Percentiles rank a stretch among this genome's conserved stretches.
Evolutionary conservation across 2,329 filamentous ascomycete species (phyloP).

Genomic region (Diaporthe velutina): DNA sequence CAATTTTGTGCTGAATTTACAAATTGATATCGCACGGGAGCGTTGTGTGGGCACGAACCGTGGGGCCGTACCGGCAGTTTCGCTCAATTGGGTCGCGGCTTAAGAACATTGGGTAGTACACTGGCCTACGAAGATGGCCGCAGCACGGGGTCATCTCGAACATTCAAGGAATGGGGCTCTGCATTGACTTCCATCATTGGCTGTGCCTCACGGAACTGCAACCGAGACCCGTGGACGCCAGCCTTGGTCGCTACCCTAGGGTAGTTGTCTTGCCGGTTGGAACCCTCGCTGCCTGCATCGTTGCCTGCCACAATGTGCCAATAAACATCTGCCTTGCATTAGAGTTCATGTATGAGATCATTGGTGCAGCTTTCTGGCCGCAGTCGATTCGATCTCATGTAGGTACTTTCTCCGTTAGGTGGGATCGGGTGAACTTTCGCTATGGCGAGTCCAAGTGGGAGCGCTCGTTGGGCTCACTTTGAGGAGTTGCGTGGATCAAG

Average conservation of each 20-base stretch:
- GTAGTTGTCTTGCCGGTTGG: neutral
- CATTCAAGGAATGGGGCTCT: neutral
- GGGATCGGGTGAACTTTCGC: neutral
- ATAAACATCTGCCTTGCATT: slow-evolving; percentile 11
- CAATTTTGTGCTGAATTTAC: neutral
- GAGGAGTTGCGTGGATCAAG: neutral
- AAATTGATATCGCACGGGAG: neutral
- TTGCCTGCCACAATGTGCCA: neutral
- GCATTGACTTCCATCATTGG: neutral
- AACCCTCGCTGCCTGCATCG: neutral
- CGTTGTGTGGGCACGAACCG: neutral
- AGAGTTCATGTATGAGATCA: slow-evolving; percentile 16
- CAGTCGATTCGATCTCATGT: neutral
- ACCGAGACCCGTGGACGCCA: neutral
- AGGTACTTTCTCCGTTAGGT: neutral
- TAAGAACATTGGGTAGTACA: neutral
- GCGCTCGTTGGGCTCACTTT: neutral
- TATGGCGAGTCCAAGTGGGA: neutral
- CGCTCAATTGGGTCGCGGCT: neutral
- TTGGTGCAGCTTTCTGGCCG: neutral
- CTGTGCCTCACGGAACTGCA: neutral
- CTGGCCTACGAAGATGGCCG: neutral
- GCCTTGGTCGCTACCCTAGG: neutral
- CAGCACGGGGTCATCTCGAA: neutral
- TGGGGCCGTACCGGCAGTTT: neutral